phyloP scores from a whole-genome alignment of 805 yeast species.

The Ogataea minuta region DNA sequence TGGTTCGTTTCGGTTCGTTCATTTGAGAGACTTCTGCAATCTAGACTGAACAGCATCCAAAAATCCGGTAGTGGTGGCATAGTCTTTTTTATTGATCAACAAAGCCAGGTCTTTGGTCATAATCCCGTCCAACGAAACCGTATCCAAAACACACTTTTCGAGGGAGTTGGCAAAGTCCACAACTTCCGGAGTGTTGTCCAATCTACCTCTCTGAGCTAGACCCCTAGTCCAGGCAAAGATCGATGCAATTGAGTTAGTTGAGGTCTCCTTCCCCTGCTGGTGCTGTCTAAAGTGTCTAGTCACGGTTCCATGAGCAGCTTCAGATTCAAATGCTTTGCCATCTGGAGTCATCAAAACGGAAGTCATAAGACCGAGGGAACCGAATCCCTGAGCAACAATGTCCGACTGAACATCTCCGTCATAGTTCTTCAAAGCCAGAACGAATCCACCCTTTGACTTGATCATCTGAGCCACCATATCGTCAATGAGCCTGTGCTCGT shows the following conservation, averaged over 20 bases:
- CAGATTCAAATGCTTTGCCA: conserved; percentile 82
- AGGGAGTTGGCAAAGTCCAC: conserved; percentile 61
- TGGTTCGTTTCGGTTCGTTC: neutral
- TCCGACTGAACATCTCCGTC: conserved; percentile 87
- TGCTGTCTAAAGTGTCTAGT: conserved; percentile 83
- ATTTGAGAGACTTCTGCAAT: conserved; percentile 24
- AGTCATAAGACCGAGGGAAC: conserved; percentile 82
- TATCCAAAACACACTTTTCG: conserved; percentile 67
- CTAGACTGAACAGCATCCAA: conserved; percentile 68
- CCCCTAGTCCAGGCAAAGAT: conserved; percentile 90
- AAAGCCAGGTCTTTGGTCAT: conserved; percentile 84
- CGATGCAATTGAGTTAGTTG: conserved; percentile 82
- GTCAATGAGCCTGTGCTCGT: conserved; percentile 80
- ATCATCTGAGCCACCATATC: conserved; percentile 91
- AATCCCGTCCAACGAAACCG: conserved; percentile 70
- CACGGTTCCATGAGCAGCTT: conserved; percentile 87
- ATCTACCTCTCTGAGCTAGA: conserved; percentile 73
- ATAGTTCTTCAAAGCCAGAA: conserved; percentile 78
- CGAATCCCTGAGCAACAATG: conserved; percentile 85
- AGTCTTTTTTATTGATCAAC: conserved; percentile 55
- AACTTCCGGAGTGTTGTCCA: conserved; percentile 71
- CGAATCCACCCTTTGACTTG: conserved; percentile 79
- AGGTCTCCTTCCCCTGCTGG: conserved; percentile 79
- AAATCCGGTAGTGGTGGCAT: conserved; percentile 74
- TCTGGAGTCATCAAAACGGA: conserved; percentile 81